Evolutionary conservation across 1,139 yeast species (phyloP).

Genomic region (Geotrichum reessii): DNA sequence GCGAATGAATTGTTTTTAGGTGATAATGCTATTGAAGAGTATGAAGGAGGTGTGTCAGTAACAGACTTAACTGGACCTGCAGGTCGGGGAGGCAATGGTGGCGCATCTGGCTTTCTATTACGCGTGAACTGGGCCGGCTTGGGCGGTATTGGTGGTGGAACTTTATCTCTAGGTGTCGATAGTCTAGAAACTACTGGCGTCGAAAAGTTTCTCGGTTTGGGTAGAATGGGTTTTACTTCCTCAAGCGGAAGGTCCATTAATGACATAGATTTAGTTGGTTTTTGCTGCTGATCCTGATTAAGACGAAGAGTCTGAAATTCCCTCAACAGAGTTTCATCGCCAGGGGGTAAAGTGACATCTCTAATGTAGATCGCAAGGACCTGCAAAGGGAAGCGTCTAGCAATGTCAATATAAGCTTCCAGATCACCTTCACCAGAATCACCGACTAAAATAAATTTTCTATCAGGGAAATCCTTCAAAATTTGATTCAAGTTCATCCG

Average conservation of each 20-base stretch:
- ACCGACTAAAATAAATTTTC: slow-evolving; percentile 78
- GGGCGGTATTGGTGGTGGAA: slow-evolving; percentile 16
- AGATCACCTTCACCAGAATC: slow-evolving; percentile 95
- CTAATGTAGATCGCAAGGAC: slow-evolving; percentile 74
- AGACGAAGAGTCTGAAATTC: slow-evolving; percentile 22
- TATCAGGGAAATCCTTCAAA: slow-evolving; percentile 67
- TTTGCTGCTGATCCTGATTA: slow-evolving; percentile 18
- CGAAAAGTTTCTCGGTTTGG: slow-evolving; percentile 8
- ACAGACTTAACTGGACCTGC: not conserved
- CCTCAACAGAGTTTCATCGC: not conserved
- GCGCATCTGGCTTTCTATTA: not conserved
- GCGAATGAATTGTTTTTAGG: not conserved
- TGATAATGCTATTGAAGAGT: not conserved
- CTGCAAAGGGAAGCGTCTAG: slow-evolving; percentile 54
- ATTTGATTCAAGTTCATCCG: slow-evolving; percentile 57
- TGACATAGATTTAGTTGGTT: not conserved
- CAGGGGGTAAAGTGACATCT: slow-evolving; percentile 51
- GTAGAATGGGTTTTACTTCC: slow-evolving; percentile 2
- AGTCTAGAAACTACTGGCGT: slow-evolving; percentile 19
- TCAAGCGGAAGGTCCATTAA: not conserved
- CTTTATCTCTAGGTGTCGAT: slow-evolving; percentile 18
- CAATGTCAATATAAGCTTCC: slow-evolving; percentile 79
- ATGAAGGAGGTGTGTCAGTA: not conserved
- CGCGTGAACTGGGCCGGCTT: slow-evolving; percentile 11
- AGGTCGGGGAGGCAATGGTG: slow-evolving; percentile 15